Percentiles rank a stretch among this genome's conserved stretches.
Evolutionary conservation across 2,329 filamentous ascomycete genomes (phyloP).

Genomic region (Colletotrichum australisinense): DNA sequence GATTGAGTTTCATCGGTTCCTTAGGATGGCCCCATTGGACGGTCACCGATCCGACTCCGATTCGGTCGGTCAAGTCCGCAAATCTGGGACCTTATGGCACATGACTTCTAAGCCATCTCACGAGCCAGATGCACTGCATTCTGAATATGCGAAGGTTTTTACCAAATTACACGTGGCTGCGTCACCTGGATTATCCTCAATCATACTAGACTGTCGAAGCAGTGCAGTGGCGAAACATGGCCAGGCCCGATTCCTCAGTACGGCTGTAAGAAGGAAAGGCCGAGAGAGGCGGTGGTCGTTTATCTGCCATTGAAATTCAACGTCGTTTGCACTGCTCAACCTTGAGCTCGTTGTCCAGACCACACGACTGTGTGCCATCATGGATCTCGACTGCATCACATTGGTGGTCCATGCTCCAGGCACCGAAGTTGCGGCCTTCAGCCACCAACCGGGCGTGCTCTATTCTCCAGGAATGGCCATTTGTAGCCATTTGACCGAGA

Average conservation of each 20-base stretch:
- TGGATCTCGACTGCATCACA: neutral
- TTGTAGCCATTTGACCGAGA: neutral
- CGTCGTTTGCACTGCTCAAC: neutral
- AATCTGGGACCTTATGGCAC: no score
- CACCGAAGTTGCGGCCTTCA: neutral
- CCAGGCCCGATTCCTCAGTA: neutral
- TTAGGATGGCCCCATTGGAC: neutral
- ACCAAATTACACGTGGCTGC: no score
- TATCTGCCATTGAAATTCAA: neutral
- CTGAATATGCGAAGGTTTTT: neutral
- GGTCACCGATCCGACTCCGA: neutral
- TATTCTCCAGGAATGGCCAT: neutral
- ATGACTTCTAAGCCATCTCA: neutral
- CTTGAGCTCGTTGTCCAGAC: neutral
- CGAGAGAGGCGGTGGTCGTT: neutral
- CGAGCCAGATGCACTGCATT: neutral
- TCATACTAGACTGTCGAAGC: neutral
- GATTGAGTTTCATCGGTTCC: neutral
- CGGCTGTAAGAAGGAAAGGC: neutral
- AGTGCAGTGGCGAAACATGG: neutral
- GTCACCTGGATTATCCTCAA: neutral
- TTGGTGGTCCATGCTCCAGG: neutral
- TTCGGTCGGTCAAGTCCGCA: constrained; percentile 2
- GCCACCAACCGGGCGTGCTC: neutral
- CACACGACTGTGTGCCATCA: neutral